Conservation (phyloP, 192 early-diverging fungal species). For the Diversispora eburnea region DNA sequence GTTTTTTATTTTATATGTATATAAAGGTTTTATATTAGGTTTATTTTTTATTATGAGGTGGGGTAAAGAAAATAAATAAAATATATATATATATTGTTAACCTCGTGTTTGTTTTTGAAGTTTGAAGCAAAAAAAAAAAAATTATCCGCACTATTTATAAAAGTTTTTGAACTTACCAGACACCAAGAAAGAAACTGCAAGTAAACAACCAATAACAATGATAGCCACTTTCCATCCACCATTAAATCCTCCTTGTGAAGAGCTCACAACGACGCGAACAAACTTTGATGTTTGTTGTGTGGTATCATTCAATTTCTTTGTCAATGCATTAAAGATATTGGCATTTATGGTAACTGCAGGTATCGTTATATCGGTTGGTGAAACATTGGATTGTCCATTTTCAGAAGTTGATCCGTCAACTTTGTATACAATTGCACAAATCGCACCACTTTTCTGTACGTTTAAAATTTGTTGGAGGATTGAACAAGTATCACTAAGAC, state of each 20-base stretch:
- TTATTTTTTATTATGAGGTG: no score
- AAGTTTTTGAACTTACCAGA: conserved; percentile 10
- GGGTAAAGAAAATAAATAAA: background rate
- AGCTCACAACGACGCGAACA: background rate
- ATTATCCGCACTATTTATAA: no score
- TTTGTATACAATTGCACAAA: conserved; percentile 13
- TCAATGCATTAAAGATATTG: background rate
- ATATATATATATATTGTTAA: background rate
- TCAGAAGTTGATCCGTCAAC: background rate
- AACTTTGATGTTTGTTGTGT: background rate
- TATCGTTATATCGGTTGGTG: background rate
- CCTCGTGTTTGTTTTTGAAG: no score
- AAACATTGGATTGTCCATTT: background rate
- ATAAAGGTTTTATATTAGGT: no score
- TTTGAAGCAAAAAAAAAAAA: no score
- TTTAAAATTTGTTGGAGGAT: background rate
- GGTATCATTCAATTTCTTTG: background rate
- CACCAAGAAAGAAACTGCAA: conserved; percentile 17
- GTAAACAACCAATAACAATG: conserved; percentile 20
- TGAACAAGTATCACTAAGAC: background rate
- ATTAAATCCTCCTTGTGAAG: background rate
- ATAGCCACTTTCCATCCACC: conserved; percentile 25
- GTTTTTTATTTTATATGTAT: no score
- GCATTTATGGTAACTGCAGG: background rate
- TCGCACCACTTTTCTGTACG: conserved; percentile 2